Evolutionary conservation across 176 grass and related monocot species (phyloP).

Genomic region (Phoenix dactylifera): DNA sequence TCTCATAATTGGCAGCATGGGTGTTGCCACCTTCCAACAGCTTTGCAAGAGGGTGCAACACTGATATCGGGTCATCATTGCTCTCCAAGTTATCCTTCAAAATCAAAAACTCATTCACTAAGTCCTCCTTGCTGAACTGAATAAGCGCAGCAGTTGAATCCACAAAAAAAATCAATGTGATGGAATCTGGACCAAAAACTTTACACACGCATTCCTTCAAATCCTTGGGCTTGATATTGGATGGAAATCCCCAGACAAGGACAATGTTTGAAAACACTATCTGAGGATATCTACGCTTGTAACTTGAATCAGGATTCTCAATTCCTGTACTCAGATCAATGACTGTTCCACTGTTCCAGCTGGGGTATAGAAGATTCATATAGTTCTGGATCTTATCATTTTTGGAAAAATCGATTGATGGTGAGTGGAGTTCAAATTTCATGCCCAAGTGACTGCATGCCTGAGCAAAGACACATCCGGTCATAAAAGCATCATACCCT

Average conservation of each 20-base stretch:
- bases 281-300: constrained; percentile 39
- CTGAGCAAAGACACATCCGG: constrained; percentile 81
- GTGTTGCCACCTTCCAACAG: constrained; percentile 80
- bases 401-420: constrained; percentile 35
- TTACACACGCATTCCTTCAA: constrained; percentile 65
- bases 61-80: constrained; percentile 44
- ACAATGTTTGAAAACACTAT: constrained; percentile 48
- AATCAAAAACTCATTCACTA: constrained; percentile 57
- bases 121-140: constrained; percentile 66
- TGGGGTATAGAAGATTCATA: constrained; percentile 52
- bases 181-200: constrained; percentile 56
- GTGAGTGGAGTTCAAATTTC: constrained; percentile 51
- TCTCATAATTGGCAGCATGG: constrained; percentile 56
- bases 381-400: constrained; percentile 50
- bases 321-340: constrained; percentile 61
- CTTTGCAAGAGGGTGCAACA: constrained; percentile 67
- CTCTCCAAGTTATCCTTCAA: constrained; percentile 63
- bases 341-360: constrained; percentile 81
- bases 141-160: constrained; percentile 63
- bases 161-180: constrained; percentile 56
- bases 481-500: constrained; percentile 97
- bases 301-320: constrained; percentile 54
- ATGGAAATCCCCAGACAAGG: constrained; percentile 77
- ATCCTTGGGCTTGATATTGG: constrained; percentile 47
- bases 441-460: constrained; percentile 51